Percentiles rank a stretch among this genome's conserved stretches.
Evolutionary conservation across 1,139 yeast genomes (phyloP).

Genomic region (Hansenula anomala): DNA sequence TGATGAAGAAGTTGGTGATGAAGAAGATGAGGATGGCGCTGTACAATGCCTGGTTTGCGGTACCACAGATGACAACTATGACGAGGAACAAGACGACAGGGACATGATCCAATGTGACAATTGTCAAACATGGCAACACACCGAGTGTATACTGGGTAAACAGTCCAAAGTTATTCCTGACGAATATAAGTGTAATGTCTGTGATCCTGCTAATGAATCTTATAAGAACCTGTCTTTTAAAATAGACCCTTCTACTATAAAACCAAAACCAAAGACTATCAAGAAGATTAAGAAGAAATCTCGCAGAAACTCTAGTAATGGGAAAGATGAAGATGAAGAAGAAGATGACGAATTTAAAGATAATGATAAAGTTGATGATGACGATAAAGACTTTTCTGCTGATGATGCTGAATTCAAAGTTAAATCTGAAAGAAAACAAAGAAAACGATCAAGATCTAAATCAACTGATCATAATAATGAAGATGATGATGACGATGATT

Average conservation of each 20-base stretch:
- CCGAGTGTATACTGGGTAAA: slow-evolving; percentile 62
- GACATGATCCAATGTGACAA: slow-evolving; percentile 76
- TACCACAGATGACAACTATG: slow-evolving; percentile 56
- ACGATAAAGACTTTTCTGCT: slow-evolving; percentile 7
- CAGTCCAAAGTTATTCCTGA: slow-evolving; percentile 39
- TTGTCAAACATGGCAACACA: slow-evolving; percentile 86
- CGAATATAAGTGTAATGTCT: slow-evolving; percentile 44
- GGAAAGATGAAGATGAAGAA: slow-evolving; percentile 10
- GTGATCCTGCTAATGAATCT: slow-evolving; percentile 34
- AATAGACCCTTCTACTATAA: slow-evolving; percentile 26
- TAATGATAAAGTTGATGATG: slow-evolving; percentile 7
- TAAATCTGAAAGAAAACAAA: neutral
- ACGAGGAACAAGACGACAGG: slow-evolving; percentile 57
- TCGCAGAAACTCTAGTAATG: slow-evolving; percentile 2
- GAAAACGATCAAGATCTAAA: neutral
- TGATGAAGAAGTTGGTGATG: slow-evolving; percentile 13
- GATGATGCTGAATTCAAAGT: neutral
- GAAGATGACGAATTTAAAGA: slow-evolving; percentile 10
- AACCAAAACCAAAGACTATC: too few relatives aligned
- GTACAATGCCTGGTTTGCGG: slow-evolving; percentile 65
- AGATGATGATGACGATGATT: neutral
- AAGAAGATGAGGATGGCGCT: slow-evolving; percentile 35
- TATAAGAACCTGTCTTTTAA: slow-evolving; percentile 28
- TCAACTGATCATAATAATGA: neutral
- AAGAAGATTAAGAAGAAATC: slow-evolving; percentile 9